Percentiles rank a stretch among this genome's conserved stretches.
These are phyloP conservation scores for Streptanthus diversifolius DNA, from an alignment of 345 rosid genomes.

Conservation along the genomic window DNA sequence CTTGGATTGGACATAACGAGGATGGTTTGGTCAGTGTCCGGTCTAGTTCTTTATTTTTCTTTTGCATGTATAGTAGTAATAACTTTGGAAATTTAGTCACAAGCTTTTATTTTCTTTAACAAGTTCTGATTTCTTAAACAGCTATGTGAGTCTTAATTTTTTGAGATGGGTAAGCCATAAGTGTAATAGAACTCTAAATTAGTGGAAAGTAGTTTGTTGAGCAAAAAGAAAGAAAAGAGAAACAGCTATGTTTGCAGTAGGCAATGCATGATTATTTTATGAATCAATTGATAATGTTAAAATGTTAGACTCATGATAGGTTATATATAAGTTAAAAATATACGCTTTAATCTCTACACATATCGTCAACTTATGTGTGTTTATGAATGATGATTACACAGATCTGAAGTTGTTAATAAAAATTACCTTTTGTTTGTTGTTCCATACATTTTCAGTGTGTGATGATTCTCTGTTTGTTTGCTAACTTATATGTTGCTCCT, in stretches of 20 bases:
- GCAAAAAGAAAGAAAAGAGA: not conserved
- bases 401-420: not conserved
- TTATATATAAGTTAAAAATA: not conserved
- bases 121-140: not conserved
- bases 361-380: not conserved
- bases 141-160: not conserved
- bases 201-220: not conserved
- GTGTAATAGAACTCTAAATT: not conserved
- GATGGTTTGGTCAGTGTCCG: conserved; percentile 23
- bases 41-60: not conserved
- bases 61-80: not conserved
- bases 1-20: conserved; percentile 35
- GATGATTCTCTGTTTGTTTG: not conserved
- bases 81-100: not conserved
- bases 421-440: not conserved
- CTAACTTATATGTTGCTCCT: not conserved
- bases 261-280: not conserved
- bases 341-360: not conserved
- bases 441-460: not conserved
- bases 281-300: not conserved
- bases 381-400: not conserved
- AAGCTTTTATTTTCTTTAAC: not conserved
- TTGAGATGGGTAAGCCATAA: not conserved
- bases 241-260: not conserved
- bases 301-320: not conserved